Evolutionary conservation across 768 basidiomycete species (phyloP).

Genomic region (Phlegmacium glaucopus): DNA sequence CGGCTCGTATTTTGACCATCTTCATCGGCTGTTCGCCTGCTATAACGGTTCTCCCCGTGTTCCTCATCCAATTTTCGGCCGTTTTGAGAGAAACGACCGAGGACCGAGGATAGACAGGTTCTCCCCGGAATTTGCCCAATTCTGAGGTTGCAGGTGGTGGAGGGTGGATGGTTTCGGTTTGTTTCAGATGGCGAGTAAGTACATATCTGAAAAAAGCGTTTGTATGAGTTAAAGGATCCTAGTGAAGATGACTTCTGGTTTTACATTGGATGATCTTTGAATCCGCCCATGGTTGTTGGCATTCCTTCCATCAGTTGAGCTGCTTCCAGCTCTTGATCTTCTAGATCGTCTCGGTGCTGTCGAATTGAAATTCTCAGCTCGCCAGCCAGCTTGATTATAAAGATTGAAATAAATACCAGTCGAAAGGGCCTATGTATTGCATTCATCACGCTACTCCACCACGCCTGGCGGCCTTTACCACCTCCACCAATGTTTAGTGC

Average conservation of each 20-base stretch:
- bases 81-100: slow-evolving; percentile 86
- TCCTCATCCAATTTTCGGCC: slow-evolving; percentile 93
- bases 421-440: slow-evolving; percentile 73
- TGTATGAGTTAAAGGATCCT: background rate
- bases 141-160: slow-evolving; percentile 58
- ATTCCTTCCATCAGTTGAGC: slow-evolving; percentile 86
- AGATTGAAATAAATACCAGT: slow-evolving; percentile 57
- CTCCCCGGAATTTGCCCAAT: slow-evolving; percentile 89
- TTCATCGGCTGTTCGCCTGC: slow-evolving; percentile 84
- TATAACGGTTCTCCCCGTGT: slow-evolving; percentile 66
- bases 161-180: slow-evolving; percentile 82
- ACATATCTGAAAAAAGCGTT: slow-evolving; percentile 40
- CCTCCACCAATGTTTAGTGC: slow-evolving; percentile 35
- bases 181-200: slow-evolving; percentile 81
- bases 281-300: slow-evolving; percentile 86
- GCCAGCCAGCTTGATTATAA: background rate
- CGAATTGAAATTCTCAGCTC: slow-evolving; percentile 14
- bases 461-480: slow-evolving; percentile 67
- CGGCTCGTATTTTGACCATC: slow-evolving; percentile 80
- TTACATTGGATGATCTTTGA: slow-evolving; percentile 94
- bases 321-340: slow-evolving; percentile 83
- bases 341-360: slow-evolving; percentile 88
- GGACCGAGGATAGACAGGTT: slow-evolving; percentile 85
- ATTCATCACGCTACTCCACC: slow-evolving; percentile 78
- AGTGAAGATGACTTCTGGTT: slow-evolving; percentile 19